A percentile compares a stretch with the other conserved stretches of the same genome.
Conservation (phyloP, 1,284 basidiomycete genomes). For the Rhodotorula sp. region DNA sequence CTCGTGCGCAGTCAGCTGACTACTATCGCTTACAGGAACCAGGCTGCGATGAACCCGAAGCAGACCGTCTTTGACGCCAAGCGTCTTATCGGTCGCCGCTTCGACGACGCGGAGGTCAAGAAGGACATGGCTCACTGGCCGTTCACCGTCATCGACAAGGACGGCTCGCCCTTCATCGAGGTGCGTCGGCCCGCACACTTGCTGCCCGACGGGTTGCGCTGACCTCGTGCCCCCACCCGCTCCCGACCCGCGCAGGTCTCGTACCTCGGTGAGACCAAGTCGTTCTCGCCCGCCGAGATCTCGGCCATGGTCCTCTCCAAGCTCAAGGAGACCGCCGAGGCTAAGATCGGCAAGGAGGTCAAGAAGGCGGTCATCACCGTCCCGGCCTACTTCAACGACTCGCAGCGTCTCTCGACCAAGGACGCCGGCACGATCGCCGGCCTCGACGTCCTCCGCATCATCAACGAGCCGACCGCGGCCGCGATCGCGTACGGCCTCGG, state of each 20-base stretch:
- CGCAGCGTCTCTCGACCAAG: constrained; percentile 66
- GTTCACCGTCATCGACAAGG: constrained; percentile 63
- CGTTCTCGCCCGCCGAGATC: constrained; percentile 69
- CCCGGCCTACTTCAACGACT: constrained; percentile 70
- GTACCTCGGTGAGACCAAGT: constrained; percentile 63
- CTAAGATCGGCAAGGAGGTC: constrained; percentile 64
- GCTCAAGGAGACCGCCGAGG: constrained; percentile 85
- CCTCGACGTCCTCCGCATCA: constrained; percentile 68
- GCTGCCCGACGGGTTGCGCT: no score
- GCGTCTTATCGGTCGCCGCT: constrained; percentile 95
- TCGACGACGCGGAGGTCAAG: constrained; percentile 69
- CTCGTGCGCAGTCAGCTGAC: background rate
- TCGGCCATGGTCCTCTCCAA: constrained; percentile 98
- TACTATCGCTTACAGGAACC: constrained; percentile 36
- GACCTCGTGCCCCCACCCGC: no score
- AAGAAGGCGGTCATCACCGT: constrained; percentile 70
- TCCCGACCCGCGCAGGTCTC: constrained; percentile 55
- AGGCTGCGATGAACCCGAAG: constrained; percentile 88
- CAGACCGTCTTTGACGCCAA: constrained; percentile 96
- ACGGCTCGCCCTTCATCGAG: constrained; percentile 59
- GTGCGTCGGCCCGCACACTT: constrained; percentile 1
- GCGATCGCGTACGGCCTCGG: constrained; percentile 62
- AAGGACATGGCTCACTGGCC: constrained; percentile 74
- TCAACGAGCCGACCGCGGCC: constrained; percentile 63
- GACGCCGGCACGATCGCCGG: constrained; percentile 65